Evolutionary conservation across 2,329 filamentous ascomycete genomes (phyloP).

Genomic region (Ophiostoma fasciatum): DNA sequence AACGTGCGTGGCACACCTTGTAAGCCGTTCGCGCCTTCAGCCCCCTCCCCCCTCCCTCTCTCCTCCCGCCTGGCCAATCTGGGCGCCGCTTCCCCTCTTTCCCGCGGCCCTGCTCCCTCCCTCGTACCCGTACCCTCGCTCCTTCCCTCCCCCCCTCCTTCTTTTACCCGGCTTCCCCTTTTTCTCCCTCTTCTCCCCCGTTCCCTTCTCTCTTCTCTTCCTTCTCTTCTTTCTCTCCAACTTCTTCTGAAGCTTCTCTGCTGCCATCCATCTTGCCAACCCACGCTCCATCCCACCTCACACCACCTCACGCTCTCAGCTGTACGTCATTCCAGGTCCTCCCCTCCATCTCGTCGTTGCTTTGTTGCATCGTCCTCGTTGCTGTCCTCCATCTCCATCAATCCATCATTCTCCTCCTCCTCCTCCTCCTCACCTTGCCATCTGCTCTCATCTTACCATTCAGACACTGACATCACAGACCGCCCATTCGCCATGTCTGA

Average conservation of each 20-base stretch:
- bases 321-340: too few species aligned
- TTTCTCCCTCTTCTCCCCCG: not conserved
- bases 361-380: conserved; percentile 1
- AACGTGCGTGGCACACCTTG: conserved; percentile 1
- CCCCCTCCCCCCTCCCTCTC: conserved; percentile 1
- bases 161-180: conserved; percentile 2
- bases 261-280: not conserved
- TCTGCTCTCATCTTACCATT: not conserved
- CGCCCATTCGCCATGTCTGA: conserved; percentile 29
- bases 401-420: not conserved
- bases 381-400: not conserved
- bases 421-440: not conserved
- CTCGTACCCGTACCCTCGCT: conserved; percentile 1
- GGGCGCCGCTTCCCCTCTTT: conserved; percentile 7
- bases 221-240: not conserved
- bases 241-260: conserved; percentile 5
- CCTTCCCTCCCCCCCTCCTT: not conserved
- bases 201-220: not conserved
- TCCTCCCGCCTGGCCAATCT: not conserved
- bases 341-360: too few species aligned
- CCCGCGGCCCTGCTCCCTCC: too few species aligned
- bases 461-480: too few species aligned
- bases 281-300: conserved; percentile 3
- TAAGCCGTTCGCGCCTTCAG: not conserved
- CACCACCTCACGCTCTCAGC: too few species aligned